Conservation (phyloP, 805 yeast species). For the Pichia eremophila region DNA sequence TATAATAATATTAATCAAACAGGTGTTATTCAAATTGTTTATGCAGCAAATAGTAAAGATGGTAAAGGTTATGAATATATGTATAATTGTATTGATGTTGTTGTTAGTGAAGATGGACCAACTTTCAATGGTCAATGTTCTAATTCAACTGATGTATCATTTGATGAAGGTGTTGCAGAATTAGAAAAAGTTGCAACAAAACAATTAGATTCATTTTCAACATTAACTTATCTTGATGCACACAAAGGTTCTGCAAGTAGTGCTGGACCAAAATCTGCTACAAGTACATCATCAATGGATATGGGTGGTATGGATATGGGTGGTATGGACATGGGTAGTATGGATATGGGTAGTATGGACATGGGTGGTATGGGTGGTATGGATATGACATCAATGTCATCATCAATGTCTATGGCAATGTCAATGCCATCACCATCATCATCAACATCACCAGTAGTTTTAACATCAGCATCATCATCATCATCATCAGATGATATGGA, state of each 20-base stretch:
- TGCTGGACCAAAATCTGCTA: no score
- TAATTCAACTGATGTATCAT: conserved; percentile 13
- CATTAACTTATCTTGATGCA: not conserved
- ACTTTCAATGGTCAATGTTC: conserved; percentile 21
- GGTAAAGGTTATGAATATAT: conserved; percentile 16
- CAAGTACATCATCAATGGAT: not conserved
- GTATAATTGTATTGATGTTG: conserved; percentile 25
- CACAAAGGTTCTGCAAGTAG: not conserved
- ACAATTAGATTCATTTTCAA: not conserved
- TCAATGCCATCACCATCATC: no score
- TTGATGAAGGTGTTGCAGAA: not conserved
- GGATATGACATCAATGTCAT: no score
- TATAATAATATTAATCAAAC: conserved; percentile 15
- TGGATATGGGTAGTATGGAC: not conserved
- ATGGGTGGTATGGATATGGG: not conserved
- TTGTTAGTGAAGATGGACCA: conserved; percentile 20
- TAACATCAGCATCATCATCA: no score
- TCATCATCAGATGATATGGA: not conserved
- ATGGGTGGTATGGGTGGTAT: not conserved
- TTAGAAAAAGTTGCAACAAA: not conserved
- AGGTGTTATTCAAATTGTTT: conserved; percentile 24
- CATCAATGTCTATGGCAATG: no score
- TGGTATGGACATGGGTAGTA: not conserved
- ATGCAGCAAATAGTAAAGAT: conserved; percentile 11
- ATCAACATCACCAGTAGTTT: no score